Evolutionary conservation across 177 flowering plant genomes (phyloP), one percentile per base, ranked within the genome.

Genomic region (Vitis hybrid): DNA sequence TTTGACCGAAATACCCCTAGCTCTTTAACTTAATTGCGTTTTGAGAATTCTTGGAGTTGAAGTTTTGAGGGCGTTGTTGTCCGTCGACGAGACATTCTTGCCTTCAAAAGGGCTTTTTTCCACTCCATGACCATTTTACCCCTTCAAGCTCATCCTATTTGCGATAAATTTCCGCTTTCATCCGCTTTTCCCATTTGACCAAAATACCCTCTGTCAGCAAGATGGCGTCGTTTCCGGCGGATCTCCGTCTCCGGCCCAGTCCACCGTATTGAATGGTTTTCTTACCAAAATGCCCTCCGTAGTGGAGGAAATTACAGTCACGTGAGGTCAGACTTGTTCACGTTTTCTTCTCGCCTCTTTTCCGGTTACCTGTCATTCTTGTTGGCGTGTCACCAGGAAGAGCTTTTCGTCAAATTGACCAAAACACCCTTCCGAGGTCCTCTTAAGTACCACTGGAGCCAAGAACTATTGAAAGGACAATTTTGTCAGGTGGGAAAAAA

Each of bases 321-420:
- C 75, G 75, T 71, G 75, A 39, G 64, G 62, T 61, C 78, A 65
- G 59, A 56, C 10, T 30, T 14, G 18, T 21, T 74, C 72, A 32
- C 82, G 79, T 72, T 79, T 75, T 70, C 72, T 56, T 57, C 74
- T 70, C 68, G 78, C 76, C 61, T 62, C 74, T 65, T 74, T 74
- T 60, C 55, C 66, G 80, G 69, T 75, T 62, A 56, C 62, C 67
- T 75, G 80, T 74, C 79, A 70, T 75, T 68, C 69, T 26, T 54
- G 56, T 68, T 60, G 56, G 23, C 48, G 50, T 2, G 12, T 39
- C 45, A 39, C 7, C 45, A 39, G 45, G 45, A 39, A 39, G 45
- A 39, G 45, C 45, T 39, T 39, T 39, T 39, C 9, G 6, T 5
- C 52, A 18, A 30, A 69, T 72, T 60, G 62, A 72, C 73, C 63